Evolutionary conservation across 2,329 filamentous ascomycete genomes (phyloP).

Genomic region (Claviceps humidiphila): DNA sequence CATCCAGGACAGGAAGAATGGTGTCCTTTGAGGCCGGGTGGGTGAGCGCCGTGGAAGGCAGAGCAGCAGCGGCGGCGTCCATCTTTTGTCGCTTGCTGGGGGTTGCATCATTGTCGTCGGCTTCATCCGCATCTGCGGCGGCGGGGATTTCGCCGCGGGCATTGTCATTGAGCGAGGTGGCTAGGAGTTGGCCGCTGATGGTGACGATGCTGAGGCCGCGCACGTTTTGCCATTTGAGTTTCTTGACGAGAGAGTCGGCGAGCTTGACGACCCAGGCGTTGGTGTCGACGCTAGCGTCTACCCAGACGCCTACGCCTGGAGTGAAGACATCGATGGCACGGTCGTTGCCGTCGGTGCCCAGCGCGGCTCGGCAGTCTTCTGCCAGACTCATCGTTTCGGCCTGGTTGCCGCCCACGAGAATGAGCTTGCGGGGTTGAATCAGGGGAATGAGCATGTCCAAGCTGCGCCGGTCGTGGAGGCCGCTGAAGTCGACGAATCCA

Average conservation of each 20-base stretch:
- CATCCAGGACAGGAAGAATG: conserved; percentile 36
- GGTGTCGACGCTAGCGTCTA: conserved; percentile 92
- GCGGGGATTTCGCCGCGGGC: conserved; percentile 25
- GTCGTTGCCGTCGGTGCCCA: conserved; percentile 34
- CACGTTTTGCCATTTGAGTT: conserved; percentile 89
- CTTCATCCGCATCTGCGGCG: conserved; percentile 7
- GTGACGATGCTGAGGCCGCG: conserved; percentile 82
- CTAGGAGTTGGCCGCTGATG: conserved; percentile 58
- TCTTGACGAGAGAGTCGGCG: conserved; percentile 70
- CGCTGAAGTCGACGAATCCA: conserved; percentile 82
- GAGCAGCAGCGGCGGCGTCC: conserved; percentile 17
- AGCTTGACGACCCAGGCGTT: conserved; percentile 95
- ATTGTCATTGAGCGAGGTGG: conserved; percentile 22
- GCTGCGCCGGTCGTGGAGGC: conserved; percentile 84
- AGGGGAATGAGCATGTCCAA: conserved; percentile 89
- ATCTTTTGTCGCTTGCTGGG: conserved; percentile 38
- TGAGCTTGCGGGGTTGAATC: conserved; percentile 86
- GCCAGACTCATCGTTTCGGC: conserved; percentile 71
- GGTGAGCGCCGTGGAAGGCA: conserved; percentile 8
- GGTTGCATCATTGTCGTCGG: conserved; percentile 32
- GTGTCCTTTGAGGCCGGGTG: conserved; percentile 7
- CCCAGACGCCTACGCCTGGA: conserved; percentile 54
- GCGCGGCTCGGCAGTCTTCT: conserved; percentile 61
- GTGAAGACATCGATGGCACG: conserved; percentile 62
- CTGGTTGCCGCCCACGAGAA: conserved; percentile 70